Evolutionary conservation across 192 early-diverging fungal species (phyloP), one percentile per base, ranked within the genome.

Genomic region (Gaertneriomyces semiglobifer): DNA sequence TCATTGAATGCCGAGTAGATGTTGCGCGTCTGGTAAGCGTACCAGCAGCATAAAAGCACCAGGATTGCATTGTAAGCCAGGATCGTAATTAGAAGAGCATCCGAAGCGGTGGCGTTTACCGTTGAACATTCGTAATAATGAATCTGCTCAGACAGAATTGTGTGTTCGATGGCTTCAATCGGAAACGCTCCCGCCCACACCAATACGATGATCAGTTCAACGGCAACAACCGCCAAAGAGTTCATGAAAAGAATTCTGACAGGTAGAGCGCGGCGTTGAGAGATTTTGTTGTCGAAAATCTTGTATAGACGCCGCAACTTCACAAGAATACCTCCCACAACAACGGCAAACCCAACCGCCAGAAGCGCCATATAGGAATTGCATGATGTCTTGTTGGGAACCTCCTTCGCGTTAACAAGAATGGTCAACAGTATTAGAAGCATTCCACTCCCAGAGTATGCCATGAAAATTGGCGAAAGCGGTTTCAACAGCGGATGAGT

Each of bases 1-100:
- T 74, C 66, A 54, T 66, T 74, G 72, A 63, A 74, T 0, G 40
- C 50, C 4, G 72, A 74, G 52, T 53, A 53, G 18, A 74, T 63
- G 55, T 74, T 74, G 54, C 72, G 63, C 47, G 65, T 74, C 16
- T 25, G 33, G 52, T 58, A 62, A 25, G 72, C 72, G 8, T 68
- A 44, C 12, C 45, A 74, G 19, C 60, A 50, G 58, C 65, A 66
- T 11, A 44, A 18, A 16, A 62, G 43, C 3, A 74, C 46, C 4
- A 74, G 58, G 16, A 69, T 14, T 7, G 42, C 66, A 62, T 66
- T 66, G 46, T 57, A 68, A 4, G 58, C 55, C 1, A 66, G 33
- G 16, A 57, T 40, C 6, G 64, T 5, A 0, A 56, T 1, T 7
- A 57, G 12, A 44, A 66, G 18, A n/a, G 53, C 64, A 7, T 54